Base-by-base conservation (phyloP, 192 early-diverging fungal species). In the Chytriomyces sp. region DNA sequence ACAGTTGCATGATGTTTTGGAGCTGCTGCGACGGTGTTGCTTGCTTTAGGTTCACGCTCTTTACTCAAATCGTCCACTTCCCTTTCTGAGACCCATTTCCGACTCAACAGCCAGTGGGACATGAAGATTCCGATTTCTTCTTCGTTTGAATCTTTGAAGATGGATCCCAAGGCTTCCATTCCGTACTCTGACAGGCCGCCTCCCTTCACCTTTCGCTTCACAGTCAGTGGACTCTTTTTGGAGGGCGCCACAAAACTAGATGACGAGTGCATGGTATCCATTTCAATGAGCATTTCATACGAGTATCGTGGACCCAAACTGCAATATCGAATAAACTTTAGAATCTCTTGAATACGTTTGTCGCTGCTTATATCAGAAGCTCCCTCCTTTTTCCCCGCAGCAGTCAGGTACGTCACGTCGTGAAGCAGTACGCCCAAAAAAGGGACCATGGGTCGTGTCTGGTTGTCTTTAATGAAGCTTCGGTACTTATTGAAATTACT, bases 361-460 rank as follows among this genome's bases (percentile, higher is more conserved):
- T 79, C 76, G 6, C 39, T 30, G 3, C 26, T 22, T 8, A 77
- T 64, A 79, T 88, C 87, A 5, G 81, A 77, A 19, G 8, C 8
- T 28, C 82, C 78, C 17, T 80, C 76, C 72, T 82, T 85, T 61
- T 90, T 92, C 40, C 83, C 79, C 4, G 87, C 82, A 0, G 88
- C 88, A 28, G 88, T 61, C 33, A 91, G 73, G 76, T 92, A 93
- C 1, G 91, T 91, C n/a, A 88, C 82, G 59, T 93, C 92, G 76
- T 91, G 89, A 8, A 92, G 86, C 74, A 90, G 86, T 2, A 91
- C 80, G 17, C 92, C 92, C 30, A 93, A 62, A 77, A 89, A 93
- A 2, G 92, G 92, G 5, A 92, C 85, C 28, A 83, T 81, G 0
- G 92, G 89, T 52, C 86, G 74, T 19, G 62, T 79, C 41, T 55